Percentiles rank a stretch among this genome's conserved stretches.
phyloP scores from a whole-genome alignment of 305 asterid species.

The Fraxinus dipetala region DNA sequence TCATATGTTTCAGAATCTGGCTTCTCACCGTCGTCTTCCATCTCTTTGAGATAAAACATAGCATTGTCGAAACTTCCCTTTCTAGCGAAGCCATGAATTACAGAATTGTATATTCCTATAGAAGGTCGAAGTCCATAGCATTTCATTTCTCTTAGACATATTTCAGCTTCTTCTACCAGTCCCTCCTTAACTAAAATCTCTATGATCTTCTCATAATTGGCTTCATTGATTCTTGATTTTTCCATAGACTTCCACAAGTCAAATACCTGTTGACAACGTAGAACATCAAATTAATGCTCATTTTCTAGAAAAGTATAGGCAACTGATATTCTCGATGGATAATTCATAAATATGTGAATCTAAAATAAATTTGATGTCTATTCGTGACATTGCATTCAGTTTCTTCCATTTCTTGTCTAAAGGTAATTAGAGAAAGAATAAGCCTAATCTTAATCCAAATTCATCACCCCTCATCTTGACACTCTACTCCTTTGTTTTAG shows the following conservation, averaged over 20 bases:
- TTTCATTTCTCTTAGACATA: constrained; percentile 24
- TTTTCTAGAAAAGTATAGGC: neutral
- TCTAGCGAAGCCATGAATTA: constrained; percentile 25
- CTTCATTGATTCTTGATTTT: constrained; percentile 23
- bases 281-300: neutral
- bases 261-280: constrained; percentile 23
- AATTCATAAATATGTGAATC: neutral
- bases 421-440: neutral
- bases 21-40: constrained; percentile 23
- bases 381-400: neutral
- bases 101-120: constrained; percentile 8
- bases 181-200: constrained; percentile 25
- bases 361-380: neutral
- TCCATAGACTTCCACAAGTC: constrained; percentile 28
- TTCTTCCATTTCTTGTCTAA: neutral
- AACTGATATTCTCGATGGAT: neutral
- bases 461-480: neutral
- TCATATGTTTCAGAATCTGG: constrained; percentile 30
- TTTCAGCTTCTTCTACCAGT: constrained; percentile 25
- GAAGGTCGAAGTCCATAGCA: constrained; percentile 19
- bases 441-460: neutral
- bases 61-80: constrained; percentile 25
- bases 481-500: neutral
- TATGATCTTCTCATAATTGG: constrained; percentile 27
- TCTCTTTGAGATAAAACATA: constrained; percentile 27